Conservation (phyloP, 169 alveolate species). For the Plasmodium berghei region DNA sequence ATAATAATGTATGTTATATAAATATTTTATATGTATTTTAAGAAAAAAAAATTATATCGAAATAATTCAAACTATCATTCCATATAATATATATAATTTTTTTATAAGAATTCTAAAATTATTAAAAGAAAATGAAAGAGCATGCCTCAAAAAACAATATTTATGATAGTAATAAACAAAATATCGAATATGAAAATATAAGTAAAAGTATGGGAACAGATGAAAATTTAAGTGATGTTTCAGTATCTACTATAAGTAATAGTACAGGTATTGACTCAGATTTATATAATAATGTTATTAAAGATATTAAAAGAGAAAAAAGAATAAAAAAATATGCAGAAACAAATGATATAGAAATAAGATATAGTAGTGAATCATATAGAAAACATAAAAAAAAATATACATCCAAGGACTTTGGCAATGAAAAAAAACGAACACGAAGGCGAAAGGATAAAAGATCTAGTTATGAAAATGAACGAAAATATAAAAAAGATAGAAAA, state of each 20-base stretch:
- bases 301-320: constrained; percentile 58
- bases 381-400: constrained; percentile 7
- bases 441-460: not conserved
- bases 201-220: not conserved
- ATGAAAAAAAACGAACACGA: constrained; percentile 1
- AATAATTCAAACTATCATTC: too few species aligned
- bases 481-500: constrained; percentile 25
- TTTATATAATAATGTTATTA: constrained; percentile 57
- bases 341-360: constrained; percentile 23
- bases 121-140: constrained; percentile 19
- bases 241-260: constrained; percentile 65
- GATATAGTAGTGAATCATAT: not conserved
- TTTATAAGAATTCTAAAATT: too few species aligned
- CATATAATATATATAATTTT: too few species aligned
- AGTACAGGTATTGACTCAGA: constrained; percentile 76
- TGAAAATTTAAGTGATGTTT: constrained; percentile 50
- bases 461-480: constrained; percentile 41
- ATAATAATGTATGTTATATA: too few species aligned
- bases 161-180: not conserved
- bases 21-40: too few species aligned
- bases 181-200: not conserved
- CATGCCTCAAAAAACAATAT: not conserved
- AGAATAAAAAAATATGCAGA: constrained; percentile 17
- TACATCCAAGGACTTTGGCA: not conserved
- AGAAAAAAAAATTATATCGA: too few species aligned